phyloP scores from a whole-genome alignment of 2,329 filamentous ascomycete genomes.

The Botrytis medusae region DNA sequence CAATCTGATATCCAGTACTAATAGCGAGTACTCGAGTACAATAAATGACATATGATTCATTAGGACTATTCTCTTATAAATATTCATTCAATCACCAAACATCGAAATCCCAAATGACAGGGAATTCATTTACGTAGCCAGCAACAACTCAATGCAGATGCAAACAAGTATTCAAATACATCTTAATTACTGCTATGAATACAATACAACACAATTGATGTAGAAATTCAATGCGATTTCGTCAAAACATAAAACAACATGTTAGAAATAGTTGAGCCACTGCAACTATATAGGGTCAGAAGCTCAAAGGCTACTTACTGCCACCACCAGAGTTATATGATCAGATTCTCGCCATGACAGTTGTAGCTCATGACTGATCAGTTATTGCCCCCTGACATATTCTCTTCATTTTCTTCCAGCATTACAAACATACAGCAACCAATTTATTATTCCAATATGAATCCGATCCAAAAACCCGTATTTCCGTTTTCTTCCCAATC shows the following conservation, averaged over 20 bases:
- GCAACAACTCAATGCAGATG: too few relatives aligned
- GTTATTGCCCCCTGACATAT: background rate
- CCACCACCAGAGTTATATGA: background rate
- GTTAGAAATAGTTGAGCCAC: background rate
- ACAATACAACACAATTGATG: background rate
- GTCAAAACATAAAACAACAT: background rate
- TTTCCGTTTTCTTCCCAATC: background rate
- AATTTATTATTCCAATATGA: background rate
- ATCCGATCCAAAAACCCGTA: background rate
- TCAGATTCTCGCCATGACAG: background rate
- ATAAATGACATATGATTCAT: fast-evolving
- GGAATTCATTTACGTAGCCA: background rate
- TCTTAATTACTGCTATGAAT: background rate
- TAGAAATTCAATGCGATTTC: background rate
- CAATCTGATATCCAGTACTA: background rate
- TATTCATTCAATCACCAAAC: background rate
- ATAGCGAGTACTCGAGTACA: background rate
- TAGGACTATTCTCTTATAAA: background rate
- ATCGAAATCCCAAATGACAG: background rate
- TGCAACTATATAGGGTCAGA: background rate
- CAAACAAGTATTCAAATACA: background rate
- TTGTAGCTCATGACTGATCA: background rate
- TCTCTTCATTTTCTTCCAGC: background rate
- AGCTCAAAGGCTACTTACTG: background rate
- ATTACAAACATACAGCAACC: background rate